Evolutionary conservation across 768 basidiomycete species (phyloP).

Genomic region (Hypsizygus marmoreus): DNA sequence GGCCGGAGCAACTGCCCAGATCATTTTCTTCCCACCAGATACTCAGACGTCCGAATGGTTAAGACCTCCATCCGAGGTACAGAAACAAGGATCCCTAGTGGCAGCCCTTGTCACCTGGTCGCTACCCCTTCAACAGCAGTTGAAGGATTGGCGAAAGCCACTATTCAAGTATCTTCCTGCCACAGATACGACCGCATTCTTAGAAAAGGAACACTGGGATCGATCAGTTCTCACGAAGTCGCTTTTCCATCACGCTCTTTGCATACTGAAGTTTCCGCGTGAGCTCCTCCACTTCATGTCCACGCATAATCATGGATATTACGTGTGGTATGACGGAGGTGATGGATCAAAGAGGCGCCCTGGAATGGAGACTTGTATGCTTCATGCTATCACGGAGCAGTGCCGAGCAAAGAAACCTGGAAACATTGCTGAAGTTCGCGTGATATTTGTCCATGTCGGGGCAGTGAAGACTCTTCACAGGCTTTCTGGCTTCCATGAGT

Average conservation of each 20-base stretch:
- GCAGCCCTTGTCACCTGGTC: conserved; percentile 52
- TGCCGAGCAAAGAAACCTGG: conserved; percentile 41
- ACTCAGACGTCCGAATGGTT: conserved; percentile 35
- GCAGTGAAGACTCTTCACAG: conserved; percentile 50
- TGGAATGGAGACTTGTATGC: conserved; percentile 44
- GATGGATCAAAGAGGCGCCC: conserved; percentile 28
- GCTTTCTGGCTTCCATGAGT: conserved; percentile 50
- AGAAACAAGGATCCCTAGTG: conserved; percentile 32
- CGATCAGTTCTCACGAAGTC: conserved; percentile 24
- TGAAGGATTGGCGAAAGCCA: conserved; percentile 26
- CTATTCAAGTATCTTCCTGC: conserved; percentile 14
- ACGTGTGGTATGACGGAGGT: conserved; percentile 45
- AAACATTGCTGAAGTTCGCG: conserved; percentile 38
- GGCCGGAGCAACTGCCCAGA: conserved; percentile 50
- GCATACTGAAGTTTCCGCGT: conserved; percentile 50
- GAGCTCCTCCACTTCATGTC: conserved; percentile 48
- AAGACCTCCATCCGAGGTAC: conserved; percentile 41
- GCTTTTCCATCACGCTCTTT: conserved; percentile 40
- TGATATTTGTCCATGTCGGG: conserved; percentile 69
- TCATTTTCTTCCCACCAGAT: conserved; percentile 57
- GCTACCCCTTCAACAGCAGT: conserved; percentile 34
- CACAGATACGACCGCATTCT: conserved; percentile 19
- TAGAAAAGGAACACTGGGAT: conserved; percentile 21
- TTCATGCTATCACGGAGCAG: conserved; percentile 45
- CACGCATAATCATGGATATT: conserved; percentile 34